These are phyloP conservation scores for Gossypium arboreum DNA, from an alignment of 345 rosid genomes.

Conservation along the genomic window DNA sequence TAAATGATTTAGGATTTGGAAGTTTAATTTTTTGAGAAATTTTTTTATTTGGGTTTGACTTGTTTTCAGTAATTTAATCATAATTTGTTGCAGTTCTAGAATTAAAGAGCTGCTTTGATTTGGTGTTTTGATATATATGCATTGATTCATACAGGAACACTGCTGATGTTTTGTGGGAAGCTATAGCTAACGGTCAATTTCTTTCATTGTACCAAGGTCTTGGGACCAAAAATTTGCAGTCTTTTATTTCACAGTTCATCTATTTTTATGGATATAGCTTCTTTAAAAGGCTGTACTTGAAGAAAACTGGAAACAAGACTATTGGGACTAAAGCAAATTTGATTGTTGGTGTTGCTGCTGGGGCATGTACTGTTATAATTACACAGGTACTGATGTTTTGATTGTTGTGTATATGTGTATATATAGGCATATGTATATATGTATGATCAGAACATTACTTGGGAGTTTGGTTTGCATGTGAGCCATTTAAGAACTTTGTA, in stretches of 20 bases:
- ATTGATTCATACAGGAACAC: constrained; percentile 38
- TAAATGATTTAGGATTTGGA: background rate
- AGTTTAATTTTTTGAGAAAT: background rate
- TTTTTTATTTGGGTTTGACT: background rate
- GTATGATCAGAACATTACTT: background rate
- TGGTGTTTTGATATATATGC: background rate
- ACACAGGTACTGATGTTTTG: constrained; percentile 15
- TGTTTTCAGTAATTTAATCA: too few species aligned
- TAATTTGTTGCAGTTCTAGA: too few species aligned
- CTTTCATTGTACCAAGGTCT: constrained; percentile 73
- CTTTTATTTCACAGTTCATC: constrained; percentile 66
- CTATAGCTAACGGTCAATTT: constrained; percentile 47
- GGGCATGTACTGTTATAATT: constrained; percentile 69
- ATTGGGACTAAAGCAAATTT: constrained; percentile 80
- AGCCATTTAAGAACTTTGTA: background rate
- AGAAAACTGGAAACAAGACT: constrained; percentile 63
- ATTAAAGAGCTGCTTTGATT: too few species aligned
- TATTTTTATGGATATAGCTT: constrained; percentile 84
- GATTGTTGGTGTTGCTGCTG: constrained; percentile 86
- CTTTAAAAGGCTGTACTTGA: constrained; percentile 70
- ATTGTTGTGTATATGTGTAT: background rate
- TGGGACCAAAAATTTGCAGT: constrained; percentile 72
- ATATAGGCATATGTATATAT: too few species aligned
- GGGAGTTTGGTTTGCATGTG: background rate
- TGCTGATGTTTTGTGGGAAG: constrained; percentile 74